A percentile compares a stretch with the other conserved stretches of the same genome.
Conservation (phyloP, 2,329 filamentous ascomycete species). For the Paecilomyces dactylethromorphus region DNA sequence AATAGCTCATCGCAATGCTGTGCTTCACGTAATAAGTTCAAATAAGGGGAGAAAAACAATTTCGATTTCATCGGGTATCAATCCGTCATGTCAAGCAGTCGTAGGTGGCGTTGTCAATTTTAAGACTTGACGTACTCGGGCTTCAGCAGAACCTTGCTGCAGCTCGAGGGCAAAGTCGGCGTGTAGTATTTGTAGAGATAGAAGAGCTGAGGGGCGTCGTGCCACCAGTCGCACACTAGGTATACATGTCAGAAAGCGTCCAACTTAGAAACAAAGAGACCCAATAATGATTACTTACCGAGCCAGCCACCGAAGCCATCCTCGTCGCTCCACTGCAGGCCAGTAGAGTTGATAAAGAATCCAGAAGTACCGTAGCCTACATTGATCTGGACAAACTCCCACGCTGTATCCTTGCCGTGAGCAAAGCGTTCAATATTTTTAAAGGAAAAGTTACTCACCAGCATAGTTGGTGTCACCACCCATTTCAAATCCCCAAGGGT, state of each 20-base stretch:
- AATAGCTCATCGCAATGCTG: not conserved
- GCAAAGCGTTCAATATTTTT: not conserved
- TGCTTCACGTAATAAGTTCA: not conserved
- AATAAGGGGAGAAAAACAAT: not conserved
- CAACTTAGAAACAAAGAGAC: not conserved
- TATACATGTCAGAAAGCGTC: not conserved
- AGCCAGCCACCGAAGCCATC: constrained; percentile 33
- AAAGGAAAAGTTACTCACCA: constrained; percentile 18
- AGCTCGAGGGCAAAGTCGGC: constrained; percentile 22
- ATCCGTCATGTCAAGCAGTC: constrained; percentile 5
- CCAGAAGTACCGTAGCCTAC: constrained; percentile 21
- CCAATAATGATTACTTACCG: constrained; percentile 19
- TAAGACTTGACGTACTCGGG: constrained; percentile 16
- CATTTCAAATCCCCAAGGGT: constrained; percentile 26
- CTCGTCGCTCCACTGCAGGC: constrained; percentile 18
- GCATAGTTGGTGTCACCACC: constrained; percentile 23
- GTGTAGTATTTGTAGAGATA: constrained; percentile 21
- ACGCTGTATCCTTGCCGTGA: constrained; percentile 17
- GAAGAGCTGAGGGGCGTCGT: constrained; percentile 34
- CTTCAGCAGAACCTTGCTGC: constrained; percentile 25
- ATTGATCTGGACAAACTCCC: constrained; percentile 30
- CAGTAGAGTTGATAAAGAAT: constrained; percentile 22
- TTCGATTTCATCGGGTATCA: not conserved
- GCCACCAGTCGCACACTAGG: constrained; percentile 35
- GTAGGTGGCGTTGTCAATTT: not conserved